phyloP scores from a whole-genome alignment of 345 rosid species.

The Arabidopsis suecica region DNA sequence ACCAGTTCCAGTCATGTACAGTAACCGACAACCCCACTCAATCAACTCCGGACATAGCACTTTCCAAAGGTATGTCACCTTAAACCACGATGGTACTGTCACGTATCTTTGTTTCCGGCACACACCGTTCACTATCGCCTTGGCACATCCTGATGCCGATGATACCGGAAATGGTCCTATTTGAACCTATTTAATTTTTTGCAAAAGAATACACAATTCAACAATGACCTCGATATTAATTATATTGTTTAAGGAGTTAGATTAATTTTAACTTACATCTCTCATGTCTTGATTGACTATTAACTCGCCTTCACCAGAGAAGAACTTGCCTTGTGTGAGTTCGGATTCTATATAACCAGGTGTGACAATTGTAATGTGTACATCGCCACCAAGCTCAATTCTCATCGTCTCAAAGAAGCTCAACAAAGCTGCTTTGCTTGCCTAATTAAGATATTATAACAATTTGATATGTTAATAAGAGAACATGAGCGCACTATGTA shows the following conservation, averaged over 20 bases:
- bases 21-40: constrained; percentile 49
- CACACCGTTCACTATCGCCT: constrained; percentile 59
- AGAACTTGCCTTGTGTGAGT: constrained; percentile 52
- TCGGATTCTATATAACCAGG: constrained; percentile 68
- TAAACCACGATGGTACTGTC: constrained; percentile 60
- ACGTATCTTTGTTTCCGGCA: constrained; percentile 58
- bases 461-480: too few relatives aligned
- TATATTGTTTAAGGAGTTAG: background rate
- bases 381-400: constrained; percentile 55
- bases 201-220: background rate
- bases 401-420: constrained; percentile 68
- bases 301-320: constrained; percentile 47
- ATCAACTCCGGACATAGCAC: constrained; percentile 59
- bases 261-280: constrained; percentile 45
- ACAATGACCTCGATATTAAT: background rate
- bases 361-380: constrained; percentile 60
- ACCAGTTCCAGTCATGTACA: constrained; percentile 26
- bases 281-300: constrained; percentile 50
- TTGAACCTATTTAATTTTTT: constrained; percentile 42
- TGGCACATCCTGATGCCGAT: constrained; percentile 47
- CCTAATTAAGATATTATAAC: too few relatives aligned
- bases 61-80: constrained; percentile 51
- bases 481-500: too few relatives aligned
- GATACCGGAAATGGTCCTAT: constrained; percentile 44
- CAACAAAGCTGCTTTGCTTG: constrained; percentile 67